Conservation (phyloP, 148 eudicot species). For the Beta vulgaris region DNA sequence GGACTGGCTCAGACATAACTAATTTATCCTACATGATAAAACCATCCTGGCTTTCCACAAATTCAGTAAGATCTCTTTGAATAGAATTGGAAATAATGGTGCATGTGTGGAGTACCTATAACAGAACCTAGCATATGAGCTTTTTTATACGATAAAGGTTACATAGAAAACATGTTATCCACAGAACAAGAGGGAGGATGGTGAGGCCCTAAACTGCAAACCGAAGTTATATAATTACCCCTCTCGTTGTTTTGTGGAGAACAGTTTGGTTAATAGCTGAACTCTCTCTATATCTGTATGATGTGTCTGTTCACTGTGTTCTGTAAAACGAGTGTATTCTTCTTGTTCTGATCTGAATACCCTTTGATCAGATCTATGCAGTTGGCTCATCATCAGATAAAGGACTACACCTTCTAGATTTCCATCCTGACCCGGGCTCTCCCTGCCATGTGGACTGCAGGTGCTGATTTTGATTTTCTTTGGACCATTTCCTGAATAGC, state of each 20-base stretch:
- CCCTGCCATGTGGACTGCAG: constrained; percentile 82
- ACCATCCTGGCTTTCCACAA: constrained; percentile 71
- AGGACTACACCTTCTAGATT: constrained; percentile 78
- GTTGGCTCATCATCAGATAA: constrained; percentile 68
- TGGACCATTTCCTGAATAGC: background rate
- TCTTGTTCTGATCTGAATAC: constrained; percentile 2
- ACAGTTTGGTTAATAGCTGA: too few relatives aligned
- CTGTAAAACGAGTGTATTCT: background rate
- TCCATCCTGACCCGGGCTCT: constrained; percentile 60
- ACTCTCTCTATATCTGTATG: too few relatives aligned
- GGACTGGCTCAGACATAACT: constrained; percentile 43
- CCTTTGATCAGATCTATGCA: constrained; percentile 56
- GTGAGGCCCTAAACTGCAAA: too few relatives aligned
- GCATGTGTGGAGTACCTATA: constrained; percentile 7
- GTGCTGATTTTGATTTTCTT: constrained; percentile 36
- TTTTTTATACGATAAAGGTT: too few relatives aligned
- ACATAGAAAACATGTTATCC: too few relatives aligned
- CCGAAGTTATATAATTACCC: too few relatives aligned
- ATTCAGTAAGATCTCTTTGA: constrained; percentile 50
- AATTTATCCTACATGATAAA: constrained; percentile 47
- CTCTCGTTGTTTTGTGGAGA: too few relatives aligned
- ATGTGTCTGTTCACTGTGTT: background rate
- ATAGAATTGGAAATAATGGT: background rate
- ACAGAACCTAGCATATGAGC: background rate
- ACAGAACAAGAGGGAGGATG: too few relatives aligned